These are phyloP conservation scores for Puya raimondii DNA, from an alignment of 176 grass and related monocot species.

Conservation along the genomic window DNA sequence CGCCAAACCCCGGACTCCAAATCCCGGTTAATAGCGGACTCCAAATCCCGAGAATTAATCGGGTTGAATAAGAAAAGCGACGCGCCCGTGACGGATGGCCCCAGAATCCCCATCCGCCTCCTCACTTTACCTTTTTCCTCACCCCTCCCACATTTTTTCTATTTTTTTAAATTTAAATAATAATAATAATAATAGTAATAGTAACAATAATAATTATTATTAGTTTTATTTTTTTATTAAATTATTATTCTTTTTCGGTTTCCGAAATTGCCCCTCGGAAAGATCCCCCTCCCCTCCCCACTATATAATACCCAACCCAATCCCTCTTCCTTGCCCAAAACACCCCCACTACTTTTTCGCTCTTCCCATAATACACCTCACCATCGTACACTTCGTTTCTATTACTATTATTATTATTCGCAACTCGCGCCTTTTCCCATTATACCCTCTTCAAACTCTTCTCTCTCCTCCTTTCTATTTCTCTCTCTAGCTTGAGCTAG, in stretches of 20 bases:
- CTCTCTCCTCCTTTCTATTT: not conserved
- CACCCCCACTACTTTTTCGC: slow-evolving; percentile 9
- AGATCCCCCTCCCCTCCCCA: not conserved
- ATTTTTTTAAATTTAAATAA: not conserved
- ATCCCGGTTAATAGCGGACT: not conserved
- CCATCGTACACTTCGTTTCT: too few species aligned
- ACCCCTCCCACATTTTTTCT: slow-evolving; percentile 4
- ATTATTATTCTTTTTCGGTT: slow-evolving; percentile 9
- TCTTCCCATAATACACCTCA: not conserved
- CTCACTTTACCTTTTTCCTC: slow-evolving; percentile 12
- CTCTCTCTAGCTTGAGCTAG: too few species aligned
- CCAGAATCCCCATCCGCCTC: not conserved
- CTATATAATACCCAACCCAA: slow-evolving; percentile 28
- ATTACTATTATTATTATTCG: too few species aligned
- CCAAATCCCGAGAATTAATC: not conserved
- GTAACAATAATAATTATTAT: not conserved
- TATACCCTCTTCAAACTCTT: not conserved
- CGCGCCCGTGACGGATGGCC: slow-evolving; percentile 5
- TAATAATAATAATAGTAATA: not conserved
- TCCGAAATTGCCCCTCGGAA: slow-evolving; percentile 6
- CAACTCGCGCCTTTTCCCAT: too few species aligned
- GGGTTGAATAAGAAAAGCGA: not conserved
- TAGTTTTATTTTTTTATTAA: slow-evolving; percentile 12
- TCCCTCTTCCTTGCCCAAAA: slow-evolving; percentile 2
- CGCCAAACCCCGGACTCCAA: not conserved